phyloP scores from a whole-genome alignment of 768 basidiomycete genomes.

The Termitomyces sp. region DNA sequence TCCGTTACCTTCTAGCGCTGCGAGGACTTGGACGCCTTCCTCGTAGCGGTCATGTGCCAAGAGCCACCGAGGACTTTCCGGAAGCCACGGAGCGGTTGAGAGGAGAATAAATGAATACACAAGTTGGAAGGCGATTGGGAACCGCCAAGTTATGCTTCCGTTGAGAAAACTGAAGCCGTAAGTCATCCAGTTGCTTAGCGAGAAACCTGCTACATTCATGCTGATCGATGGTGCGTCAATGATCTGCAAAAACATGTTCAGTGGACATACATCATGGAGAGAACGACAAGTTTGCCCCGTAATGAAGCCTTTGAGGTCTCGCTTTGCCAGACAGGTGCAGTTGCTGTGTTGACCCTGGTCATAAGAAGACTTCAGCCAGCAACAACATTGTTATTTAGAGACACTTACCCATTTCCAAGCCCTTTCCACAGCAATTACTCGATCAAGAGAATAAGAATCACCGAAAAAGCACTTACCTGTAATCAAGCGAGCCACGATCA shows the following conservation, averaged over 20 bases:
- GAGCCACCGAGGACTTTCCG: constrained; percentile 44
- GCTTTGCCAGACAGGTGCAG: constrained; percentile 47
- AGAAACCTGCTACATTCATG: constrained; percentile 47
- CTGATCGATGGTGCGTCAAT: constrained; percentile 8
- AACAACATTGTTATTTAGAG: background rate
- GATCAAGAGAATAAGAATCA: background rate
- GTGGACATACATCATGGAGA: constrained; percentile 39
- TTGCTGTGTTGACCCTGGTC: constrained; percentile 39
- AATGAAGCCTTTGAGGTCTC: constrained; percentile 43
- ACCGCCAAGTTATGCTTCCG: constrained; percentile 41
- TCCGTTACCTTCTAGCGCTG: constrained; percentile 35
- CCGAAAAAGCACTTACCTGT: constrained; percentile 26
- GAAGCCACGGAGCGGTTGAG: constrained; percentile 42
- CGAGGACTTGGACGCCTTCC: constrained; percentile 36
- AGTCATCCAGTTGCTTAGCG: constrained; percentile 48
- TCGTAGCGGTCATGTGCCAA: constrained; percentile 37
- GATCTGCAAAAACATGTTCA: background rate
- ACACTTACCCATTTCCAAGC: constrained; percentile 36
- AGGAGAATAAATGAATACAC: constrained; percentile 38
- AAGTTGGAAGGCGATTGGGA: constrained; percentile 47
- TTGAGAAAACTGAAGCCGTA: constrained; percentile 41
- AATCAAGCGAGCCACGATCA: constrained; percentile 43
- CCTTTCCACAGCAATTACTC: constrained; percentile 17
- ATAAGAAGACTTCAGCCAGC: background rate
- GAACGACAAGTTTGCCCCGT: constrained; percentile 43